These are phyloP conservation scores for Eutrema japonicum DNA, from an alignment of 345 rosid species.

Conservation along the genomic window DNA sequence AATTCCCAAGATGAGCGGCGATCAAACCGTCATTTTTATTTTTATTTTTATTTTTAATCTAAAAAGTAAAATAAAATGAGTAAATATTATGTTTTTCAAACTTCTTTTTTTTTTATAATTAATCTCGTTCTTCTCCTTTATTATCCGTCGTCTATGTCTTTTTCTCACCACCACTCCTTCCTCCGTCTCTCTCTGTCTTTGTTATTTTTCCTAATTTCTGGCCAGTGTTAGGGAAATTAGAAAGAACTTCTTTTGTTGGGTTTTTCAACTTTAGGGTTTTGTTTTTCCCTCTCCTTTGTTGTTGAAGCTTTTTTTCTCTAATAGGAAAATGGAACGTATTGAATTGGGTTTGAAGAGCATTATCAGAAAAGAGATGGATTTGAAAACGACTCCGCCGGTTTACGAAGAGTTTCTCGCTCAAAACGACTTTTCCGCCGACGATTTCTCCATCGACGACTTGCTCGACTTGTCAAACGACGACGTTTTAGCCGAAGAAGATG, in stretches of 20 bases:
- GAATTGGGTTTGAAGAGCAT: slow-evolving; percentile 75
- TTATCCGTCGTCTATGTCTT: slow-evolving; percentile 3
- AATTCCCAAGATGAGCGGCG: slow-evolving; percentile 42
- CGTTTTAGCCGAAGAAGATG: slow-evolving; percentile 50
- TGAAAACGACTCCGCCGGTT: slow-evolving; percentile 48
- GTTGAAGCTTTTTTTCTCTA: slow-evolving; percentile 14
- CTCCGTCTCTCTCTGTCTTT: slow-evolving; percentile 29
- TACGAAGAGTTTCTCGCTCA: slow-evolving; percentile 51
- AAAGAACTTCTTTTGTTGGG: neutral
- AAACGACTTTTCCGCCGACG: slow-evolving; percentile 58
- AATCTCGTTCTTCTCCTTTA: too few species aligned
- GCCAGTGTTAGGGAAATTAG: neutral
- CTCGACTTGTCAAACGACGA: slow-evolving; percentile 80
- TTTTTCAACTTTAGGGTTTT: slow-evolving; percentile 17
- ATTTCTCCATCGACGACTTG: slow-evolving; percentile 55
- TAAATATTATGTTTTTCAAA: neutral
- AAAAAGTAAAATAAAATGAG: neutral
- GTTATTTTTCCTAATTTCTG: slow-evolving; percentile 23
- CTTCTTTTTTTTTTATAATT: too few species aligned
- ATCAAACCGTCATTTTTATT: slow-evolving; percentile 1
- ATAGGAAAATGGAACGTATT: slow-evolving; percentile 59
- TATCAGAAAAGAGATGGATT: slow-evolving; percentile 58
- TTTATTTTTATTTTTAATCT: neutral
- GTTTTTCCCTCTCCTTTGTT: neutral
- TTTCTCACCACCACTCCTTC: slow-evolving; percentile 39